These are phyloP conservation scores for Monilinia fructigena DNA, from an alignment of 2,329 filamentous ascomycete species.

Conservation along the genomic window DNA sequence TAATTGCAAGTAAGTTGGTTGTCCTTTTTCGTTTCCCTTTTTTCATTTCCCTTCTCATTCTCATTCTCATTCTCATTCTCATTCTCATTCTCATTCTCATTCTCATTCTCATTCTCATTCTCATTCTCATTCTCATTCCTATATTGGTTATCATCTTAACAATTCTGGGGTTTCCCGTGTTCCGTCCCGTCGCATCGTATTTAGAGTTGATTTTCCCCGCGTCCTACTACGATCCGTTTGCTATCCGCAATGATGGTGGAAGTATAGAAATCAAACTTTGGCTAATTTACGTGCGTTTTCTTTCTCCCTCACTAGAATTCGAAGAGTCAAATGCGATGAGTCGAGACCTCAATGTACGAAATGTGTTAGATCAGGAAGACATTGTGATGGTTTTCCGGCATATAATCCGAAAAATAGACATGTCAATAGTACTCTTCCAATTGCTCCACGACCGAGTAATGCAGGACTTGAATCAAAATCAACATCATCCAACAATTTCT, in stretches of 20 bases:
- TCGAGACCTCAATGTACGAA: slow-evolving; percentile 58
- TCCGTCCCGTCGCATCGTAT: background rate
- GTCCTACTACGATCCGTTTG: background rate
- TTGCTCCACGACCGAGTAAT: slow-evolving; percentile 31
- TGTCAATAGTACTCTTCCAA: slow-evolving; percentile 28
- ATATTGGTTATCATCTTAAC: background rate
- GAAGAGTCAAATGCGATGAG: slow-evolving; percentile 67
- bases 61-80: slow-evolving; percentile 24
- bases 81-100: no score
- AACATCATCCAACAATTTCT: slow-evolving; percentile 21
- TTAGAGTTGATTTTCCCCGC: slow-evolving; percentile 18
- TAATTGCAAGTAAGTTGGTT: slow-evolving; percentile 63
- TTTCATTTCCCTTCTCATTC: no score
- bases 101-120: no score
- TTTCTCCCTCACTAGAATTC: slow-evolving; percentile 45
- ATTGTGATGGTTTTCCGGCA: slow-evolving; percentile 58
- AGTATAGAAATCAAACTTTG: background rate
- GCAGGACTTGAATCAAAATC: slow-evolving; percentile 10
- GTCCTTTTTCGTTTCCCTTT: no score
- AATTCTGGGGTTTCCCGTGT: background rate
- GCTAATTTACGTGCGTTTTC: slow-evolving; percentile 19
- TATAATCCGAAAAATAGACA: slow-evolving; percentile 29
- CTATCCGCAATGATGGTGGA: background rate
- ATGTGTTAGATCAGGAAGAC: slow-evolving; percentile 57
- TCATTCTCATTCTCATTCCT: no score